Conservation (phyloP, 2,329 filamentous ascomycete species). For the Fusarium sp. region DNA sequence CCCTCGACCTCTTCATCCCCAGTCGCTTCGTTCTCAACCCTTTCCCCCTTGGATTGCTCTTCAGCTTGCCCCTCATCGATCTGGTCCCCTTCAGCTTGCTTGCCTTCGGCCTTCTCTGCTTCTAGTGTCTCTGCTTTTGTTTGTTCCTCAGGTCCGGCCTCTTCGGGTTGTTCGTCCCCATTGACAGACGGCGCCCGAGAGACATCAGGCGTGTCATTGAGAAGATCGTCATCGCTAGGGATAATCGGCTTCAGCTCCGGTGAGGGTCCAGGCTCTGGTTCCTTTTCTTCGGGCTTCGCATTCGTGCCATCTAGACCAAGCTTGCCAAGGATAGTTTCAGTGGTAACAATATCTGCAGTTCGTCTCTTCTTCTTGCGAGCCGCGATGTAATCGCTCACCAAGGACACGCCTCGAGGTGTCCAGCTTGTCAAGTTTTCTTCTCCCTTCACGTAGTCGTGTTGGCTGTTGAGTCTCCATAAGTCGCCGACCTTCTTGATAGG, state of each 20-base stretch:
- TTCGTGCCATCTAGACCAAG: slow-evolving; percentile 66
- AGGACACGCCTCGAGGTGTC: slow-evolving; percentile 89
- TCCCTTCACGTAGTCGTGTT: slow-evolving; percentile 95
- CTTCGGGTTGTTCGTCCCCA: slow-evolving; percentile 43
- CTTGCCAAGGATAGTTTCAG: slow-evolving; percentile 76
- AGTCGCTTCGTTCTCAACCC: neutral
- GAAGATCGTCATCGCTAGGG: slow-evolving; percentile 69
- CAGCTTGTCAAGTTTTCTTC: slow-evolving; percentile 89
- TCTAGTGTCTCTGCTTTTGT: too few relatives aligned
- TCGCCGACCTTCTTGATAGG: slow-evolving; percentile 94
- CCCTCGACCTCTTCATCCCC: slow-evolving; percentile 28
- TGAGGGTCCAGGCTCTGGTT: slow-evolving; percentile 56
- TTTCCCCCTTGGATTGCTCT: slow-evolving; percentile 3
- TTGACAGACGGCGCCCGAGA: slow-evolving; percentile 61
- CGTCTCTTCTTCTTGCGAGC: slow-evolving; percentile 82
- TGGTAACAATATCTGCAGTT: slow-evolving; percentile 84
- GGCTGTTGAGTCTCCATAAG: slow-evolving; percentile 96
- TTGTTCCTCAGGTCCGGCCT: slow-evolving; percentile 2
- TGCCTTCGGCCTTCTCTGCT: neutral
- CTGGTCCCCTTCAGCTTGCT: slow-evolving; percentile 42
- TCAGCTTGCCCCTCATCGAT: slow-evolving; percentile 10
- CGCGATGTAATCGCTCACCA: slow-evolving; percentile 89
- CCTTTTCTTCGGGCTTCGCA: slow-evolving; percentile 51
- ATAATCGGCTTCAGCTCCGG: slow-evolving; percentile 60
- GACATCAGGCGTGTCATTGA: slow-evolving; percentile 71